Base-by-base conservation (phyloP, 169 alveolate genomes). In the Amoebophrya sp. region DNA sequence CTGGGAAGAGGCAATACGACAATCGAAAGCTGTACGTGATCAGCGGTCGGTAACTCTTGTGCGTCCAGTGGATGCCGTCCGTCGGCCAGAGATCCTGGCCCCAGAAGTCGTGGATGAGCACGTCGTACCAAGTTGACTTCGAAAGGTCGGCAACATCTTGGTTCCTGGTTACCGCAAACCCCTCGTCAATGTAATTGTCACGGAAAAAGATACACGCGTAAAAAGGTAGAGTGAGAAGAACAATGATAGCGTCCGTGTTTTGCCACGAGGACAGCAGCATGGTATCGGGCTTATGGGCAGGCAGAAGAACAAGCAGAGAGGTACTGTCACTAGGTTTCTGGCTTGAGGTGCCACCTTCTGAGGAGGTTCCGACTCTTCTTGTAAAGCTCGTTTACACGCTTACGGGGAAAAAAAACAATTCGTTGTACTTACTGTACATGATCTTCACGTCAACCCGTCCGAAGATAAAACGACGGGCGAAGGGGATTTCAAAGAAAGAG, bases 211-310 rank as follows among this genome's bases (percentile, higher is more conserved):
- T 18, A 47, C 66, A 47, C 29, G 66, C 66, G 66, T 47, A 47
- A 47, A 47, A 47, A 7, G 66, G 39, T 7, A 89, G 40, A 89
- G 77, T 23, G 38, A 54, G 66, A 32, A 39, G 90, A 40, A 40
- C n/a, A 39, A 39, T 25, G 29, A 91, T 0, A 25, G 92, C 93
- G 93, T 90, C 54, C 90, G 54, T 89, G 92, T 55, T 90, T 77
- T 33, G 91, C 92, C 88, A 55, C 92, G 40, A 88, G 39, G n/a
- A 90, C 92, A 40, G 94, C 94, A 77, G 55, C n/a, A n/a, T n/a
- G n/a, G n/a, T n/a, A n/a, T n/a, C n/a, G n/a, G n/a, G n/a, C n/a
- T n/a, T n/a, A n/a, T n/a, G n/a, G n/a, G n/a, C n/a, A n/a, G n/a
- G n/a, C n/a, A n/a, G n/a, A n/a, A n/a, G n/a, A n/a, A n/a, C n/a